Conservation (phyloP, 768 basidiomycete genomes). For the Hericium rajendrae region DNA sequence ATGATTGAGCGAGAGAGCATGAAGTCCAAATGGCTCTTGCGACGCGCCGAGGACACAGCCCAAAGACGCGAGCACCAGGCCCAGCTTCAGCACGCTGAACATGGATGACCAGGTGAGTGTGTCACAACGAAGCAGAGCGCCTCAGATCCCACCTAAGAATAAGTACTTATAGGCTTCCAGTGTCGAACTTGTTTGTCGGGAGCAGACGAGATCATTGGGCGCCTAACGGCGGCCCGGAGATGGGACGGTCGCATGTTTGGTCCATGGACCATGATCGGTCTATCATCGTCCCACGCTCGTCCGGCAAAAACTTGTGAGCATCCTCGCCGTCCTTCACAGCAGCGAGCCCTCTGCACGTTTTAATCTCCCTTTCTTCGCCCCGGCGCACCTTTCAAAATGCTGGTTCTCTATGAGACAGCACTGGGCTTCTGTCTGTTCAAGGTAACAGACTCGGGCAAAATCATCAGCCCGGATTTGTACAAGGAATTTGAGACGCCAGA, state of each 20-base stretch:
- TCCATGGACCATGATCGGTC: too few species aligned
- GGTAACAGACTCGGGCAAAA: conserved; percentile 79
- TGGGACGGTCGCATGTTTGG: not conserved
- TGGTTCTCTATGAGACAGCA: conserved; percentile 93
- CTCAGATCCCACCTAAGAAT: too few species aligned
- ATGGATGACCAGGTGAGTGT: conserved; percentile 19
- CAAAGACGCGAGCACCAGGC: too few species aligned
- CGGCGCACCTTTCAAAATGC: conserved; percentile 41
- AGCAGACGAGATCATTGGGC: not conserved
- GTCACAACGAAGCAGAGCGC: not conserved
- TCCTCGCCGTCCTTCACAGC: not conserved
- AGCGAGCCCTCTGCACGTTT: not conserved
- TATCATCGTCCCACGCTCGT: not conserved
- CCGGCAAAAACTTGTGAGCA: conserved; percentile 3
- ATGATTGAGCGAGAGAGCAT: not conserved
- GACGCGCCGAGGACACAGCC: too few species aligned
- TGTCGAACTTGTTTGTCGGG: too few species aligned
- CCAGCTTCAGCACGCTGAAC: conserved; percentile 11
- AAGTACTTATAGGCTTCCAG: too few species aligned
- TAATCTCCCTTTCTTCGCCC: not conserved
- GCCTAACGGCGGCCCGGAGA: not conserved
- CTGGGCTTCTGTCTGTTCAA: conserved; percentile 99
- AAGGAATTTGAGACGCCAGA: conserved; percentile 92
- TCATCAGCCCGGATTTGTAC: conserved; percentile 78
- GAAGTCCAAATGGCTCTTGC: too few species aligned